Evolutionary conservation across 2,329 filamentous ascomycete species (phyloP), one percentile per base, ranked within the genome.

Genomic region (Hymenoscyphus albidus): DNA sequence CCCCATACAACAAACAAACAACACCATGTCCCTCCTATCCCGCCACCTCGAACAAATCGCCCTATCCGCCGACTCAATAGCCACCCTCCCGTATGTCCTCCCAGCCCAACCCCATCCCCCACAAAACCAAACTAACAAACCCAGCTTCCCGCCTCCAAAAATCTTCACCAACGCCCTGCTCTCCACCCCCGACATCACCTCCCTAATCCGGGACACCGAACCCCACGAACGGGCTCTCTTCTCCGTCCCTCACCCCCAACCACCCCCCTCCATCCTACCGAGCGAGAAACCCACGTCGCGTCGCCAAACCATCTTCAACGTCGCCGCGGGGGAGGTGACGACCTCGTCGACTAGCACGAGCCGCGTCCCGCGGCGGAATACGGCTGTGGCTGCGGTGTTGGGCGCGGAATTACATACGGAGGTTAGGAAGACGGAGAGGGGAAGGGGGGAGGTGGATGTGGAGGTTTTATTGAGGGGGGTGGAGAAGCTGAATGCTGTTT

Each of bases 81-180:
- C 88, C 66, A 87, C 88, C 61, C 83, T 93, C 18, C 88, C 89
- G 90, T 93, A 79, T 67, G 85, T 65, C 42, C 31, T 22, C 48
- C 7, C 44, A 22, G 1, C 22, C 22, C 22, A 22, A 27, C 51
- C 58, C 58, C 32, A 61, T 40, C 18, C 27, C 42, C 42, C 22
- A 1, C 27, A 7, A 22, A 18, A 48, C 40, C 38, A n/a, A 4
- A 39, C 62, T 44, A 64, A 63, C 68, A 63, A 67, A 59, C 67
- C 62, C 74, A 96, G 92, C 40, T 98, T 98, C 72, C 92, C 92
- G 51, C 86, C 86, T 1, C 92, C 94, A n/a, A 96, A 92, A 73
- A 93, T 95, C 74, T 99, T 98, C 79, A 95, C 93, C 70, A 97
- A 96, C 76, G 93, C 95, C 40, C 84, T 99, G 48, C 87, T 98